These are phyloP conservation scores for Blastocystis sp. DNA, from an alignment of 352 stramenopile genomes.

Conservation along the genomic window DNA sequence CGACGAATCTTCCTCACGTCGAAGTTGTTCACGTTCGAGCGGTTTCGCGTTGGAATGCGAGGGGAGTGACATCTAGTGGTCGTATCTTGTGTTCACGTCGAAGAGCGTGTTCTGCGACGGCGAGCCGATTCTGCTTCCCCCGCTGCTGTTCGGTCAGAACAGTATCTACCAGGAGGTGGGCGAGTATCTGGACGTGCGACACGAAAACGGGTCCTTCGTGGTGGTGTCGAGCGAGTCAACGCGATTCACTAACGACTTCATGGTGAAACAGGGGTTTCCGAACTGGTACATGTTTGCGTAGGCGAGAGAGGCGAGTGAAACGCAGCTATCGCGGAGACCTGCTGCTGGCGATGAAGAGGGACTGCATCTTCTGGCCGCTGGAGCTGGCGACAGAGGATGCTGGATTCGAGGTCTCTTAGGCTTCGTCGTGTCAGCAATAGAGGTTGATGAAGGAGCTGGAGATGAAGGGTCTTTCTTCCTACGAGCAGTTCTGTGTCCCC, in stretches of 20 bases:
- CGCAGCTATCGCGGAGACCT: background rate
- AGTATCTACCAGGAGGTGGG: background rate
- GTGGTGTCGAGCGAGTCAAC: background rate
- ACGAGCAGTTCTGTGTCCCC: conserved; percentile 2
- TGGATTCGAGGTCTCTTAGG: background rate
- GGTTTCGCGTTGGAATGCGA: background rate
- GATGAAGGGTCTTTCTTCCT: background rate
- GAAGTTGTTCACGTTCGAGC: background rate
- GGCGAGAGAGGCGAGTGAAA: background rate
- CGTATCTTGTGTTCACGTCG: background rate
- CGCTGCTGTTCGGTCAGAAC: background rate
- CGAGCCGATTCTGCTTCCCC: background rate
- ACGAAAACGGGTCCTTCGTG: background rate
- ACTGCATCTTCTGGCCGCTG: background rate
- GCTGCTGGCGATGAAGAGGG: background rate
- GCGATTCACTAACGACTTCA: background rate
- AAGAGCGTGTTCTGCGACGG: background rate
- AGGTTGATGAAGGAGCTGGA: background rate
- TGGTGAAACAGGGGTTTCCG: background rate
- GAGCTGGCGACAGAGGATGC: background rate
- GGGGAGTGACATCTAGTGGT: background rate
- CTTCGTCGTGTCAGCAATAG: background rate
- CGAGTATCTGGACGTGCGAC: background rate
- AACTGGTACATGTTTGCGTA: conserved; percentile 34
- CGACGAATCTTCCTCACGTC: background rate